Evolutionary conservation across 108 stramenopile genomes (phyloP).

Genomic region (Skeletonema menzelii): DNA sequence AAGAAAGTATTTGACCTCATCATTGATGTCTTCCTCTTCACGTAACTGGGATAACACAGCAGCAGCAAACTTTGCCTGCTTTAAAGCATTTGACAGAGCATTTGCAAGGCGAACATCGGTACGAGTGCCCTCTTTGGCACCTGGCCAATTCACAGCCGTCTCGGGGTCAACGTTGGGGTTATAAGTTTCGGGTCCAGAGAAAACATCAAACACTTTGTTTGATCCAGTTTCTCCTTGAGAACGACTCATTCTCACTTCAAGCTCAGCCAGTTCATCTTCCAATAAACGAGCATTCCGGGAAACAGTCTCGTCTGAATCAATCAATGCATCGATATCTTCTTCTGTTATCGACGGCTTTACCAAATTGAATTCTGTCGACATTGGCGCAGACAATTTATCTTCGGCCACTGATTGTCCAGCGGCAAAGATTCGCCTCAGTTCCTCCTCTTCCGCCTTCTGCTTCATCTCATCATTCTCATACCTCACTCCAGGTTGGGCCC

Average conservation of each 20-base stretch:
- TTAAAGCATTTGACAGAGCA: conserved; percentile 65
- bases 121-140: conserved; percentile 69
- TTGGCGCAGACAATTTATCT: conserved; percentile 37
- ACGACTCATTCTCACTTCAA: conserved; percentile 68
- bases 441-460: conserved; percentile 56
- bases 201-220: conserved; percentile 76
- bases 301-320: conserved; percentile 68
- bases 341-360: conserved; percentile 24
- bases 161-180: conserved; percentile 83
- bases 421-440: conserved; percentile 72
- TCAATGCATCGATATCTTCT: conserved; percentile 68
- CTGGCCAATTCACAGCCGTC: conserved; percentile 84
- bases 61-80: conserved; percentile 82
- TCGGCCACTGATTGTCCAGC: conserved; percentile 71
- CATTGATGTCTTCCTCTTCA: conserved; percentile 28
- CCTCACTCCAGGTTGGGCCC: conserved; percentile 8
- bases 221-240: conserved; percentile 58
- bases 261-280: conserved; percentile 81
- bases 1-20: conserved; percentile 51
- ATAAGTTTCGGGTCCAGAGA: conserved; percentile 84
- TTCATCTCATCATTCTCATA: conserved; percentile 21
- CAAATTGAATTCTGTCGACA: conserved; percentile 10
- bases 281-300: conserved; percentile 68
- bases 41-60: conserved; percentile 59
- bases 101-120: conserved; percentile 63